Evolutionary conservation across 176 grass and related monocot species (phyloP).

Genomic region (Carex pumila): DNA sequence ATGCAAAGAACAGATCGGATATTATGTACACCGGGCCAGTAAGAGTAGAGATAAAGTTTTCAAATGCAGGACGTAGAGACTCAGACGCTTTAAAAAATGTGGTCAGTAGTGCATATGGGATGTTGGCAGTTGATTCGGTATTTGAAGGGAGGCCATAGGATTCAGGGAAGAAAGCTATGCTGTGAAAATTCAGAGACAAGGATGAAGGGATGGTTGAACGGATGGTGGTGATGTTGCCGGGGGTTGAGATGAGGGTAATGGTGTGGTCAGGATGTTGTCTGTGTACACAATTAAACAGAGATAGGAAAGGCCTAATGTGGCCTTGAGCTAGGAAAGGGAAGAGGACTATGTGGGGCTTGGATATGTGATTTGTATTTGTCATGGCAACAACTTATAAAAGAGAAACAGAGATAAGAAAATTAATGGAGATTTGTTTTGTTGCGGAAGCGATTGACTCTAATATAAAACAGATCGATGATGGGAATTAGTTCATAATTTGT

Average conservation of each 20-base stretch:
- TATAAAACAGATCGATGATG: background rate
- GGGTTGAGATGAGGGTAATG: slow-evolving; percentile 26
- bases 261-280: background rate
- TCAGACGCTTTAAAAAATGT: slow-evolving; percentile 22
- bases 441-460: background rate
- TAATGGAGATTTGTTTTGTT: background rate
- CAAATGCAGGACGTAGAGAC: slow-evolving; percentile 33
- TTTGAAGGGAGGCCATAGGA: slow-evolving; percentile 33
- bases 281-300: background rate
- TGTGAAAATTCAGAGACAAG: slow-evolving; percentile 3
- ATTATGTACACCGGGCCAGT: slow-evolving; percentile 17
- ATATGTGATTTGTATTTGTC: background rate
- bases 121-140: slow-evolving; percentile 18
- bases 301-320: slow-evolving; percentile 24
- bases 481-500: too few species aligned
- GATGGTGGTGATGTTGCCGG: background rate
- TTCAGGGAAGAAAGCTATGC: slow-evolving; percentile 27
- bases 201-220: slow-evolving; percentile 5
- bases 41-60: slow-evolving; percentile 15
- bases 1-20: slow-evolving; percentile 37
- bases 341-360: slow-evolving; percentile 19
- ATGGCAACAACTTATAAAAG: background rate
- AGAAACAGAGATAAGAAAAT: background rate
- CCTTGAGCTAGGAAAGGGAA: slow-evolving; percentile 29
- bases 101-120: slow-evolving; percentile 4